A percentile compares a stretch with the other conserved stretches of the same genome.
Evolutionary conservation across 345 rosid species (phyloP).

Genomic region (Populus deltoides): DNA sequence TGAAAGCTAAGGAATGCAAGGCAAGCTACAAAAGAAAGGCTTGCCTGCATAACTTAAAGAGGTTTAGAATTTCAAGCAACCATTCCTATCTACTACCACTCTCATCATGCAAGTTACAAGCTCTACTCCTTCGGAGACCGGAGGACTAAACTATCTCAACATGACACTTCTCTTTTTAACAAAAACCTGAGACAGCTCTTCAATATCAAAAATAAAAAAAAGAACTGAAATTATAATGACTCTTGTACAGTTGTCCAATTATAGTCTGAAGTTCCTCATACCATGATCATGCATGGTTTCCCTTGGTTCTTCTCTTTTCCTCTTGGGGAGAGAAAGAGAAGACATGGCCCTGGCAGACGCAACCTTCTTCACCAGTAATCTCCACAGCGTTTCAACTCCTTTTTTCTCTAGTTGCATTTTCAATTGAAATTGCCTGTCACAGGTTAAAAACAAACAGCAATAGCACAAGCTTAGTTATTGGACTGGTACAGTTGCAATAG

Average conservation of each 20-base stretch:
- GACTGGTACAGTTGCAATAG: background rate
- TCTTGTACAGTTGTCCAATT: background rate
- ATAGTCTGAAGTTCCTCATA: background rate
- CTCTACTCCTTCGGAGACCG: background rate
- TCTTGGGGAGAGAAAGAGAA: constrained; percentile 52
- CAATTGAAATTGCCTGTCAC: constrained; percentile 68
- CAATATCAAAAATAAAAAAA: background rate
- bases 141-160: background rate
- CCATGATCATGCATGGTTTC: constrained; percentile 19
- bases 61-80: constrained; percentile 1
- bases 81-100: constrained; percentile 4
- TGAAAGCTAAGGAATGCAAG: background rate
- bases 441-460: background rate
- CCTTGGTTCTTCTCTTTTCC: constrained; percentile 39
- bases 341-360: constrained; percentile 63
- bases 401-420: constrained; percentile 42
- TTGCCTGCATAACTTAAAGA: background rate
- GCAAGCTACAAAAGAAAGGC: background rate
- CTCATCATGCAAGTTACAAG: background rate
- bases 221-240: background rate
- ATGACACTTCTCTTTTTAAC: constrained; percentile 3
- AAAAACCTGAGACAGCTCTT: background rate
- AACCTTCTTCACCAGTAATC: constrained; percentile 65
- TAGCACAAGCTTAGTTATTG: too few relatives aligned
- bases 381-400: constrained; percentile 60